Evolutionary conservation across 2,329 filamentous ascomycete genomes (phyloP).

Genomic region (Didymella glomerata): DNA sequence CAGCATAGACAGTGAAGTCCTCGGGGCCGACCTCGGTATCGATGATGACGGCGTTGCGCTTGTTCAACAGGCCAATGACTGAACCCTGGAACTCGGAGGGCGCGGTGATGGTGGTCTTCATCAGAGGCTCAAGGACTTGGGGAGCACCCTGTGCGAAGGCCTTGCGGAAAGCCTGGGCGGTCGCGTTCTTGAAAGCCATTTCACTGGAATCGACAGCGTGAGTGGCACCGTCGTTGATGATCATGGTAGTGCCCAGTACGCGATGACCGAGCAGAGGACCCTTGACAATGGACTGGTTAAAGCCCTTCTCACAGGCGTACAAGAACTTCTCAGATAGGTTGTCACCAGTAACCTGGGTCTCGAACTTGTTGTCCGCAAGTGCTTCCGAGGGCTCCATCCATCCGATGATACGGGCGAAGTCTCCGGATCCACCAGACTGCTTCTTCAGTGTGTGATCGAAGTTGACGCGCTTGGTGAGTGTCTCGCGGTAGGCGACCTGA

Average conservation of each 20-base stretch:
- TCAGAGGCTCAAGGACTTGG: slow-evolving; percentile 89
- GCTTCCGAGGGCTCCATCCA: slow-evolving; percentile 86
- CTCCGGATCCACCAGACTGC: slow-evolving; percentile 93
- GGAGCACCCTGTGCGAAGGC: slow-evolving; percentile 83
- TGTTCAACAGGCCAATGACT: slow-evolving; percentile 94
- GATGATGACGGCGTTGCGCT: slow-evolving; percentile 92
- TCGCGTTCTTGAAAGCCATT: slow-evolving; percentile 93
- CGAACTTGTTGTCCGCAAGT: slow-evolving; percentile 80
- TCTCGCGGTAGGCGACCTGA: slow-evolving; percentile 96
- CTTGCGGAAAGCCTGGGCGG: slow-evolving; percentile 96
- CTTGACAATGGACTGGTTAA: slow-evolving; percentile 81
- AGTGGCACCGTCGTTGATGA: slow-evolving; percentile 94
- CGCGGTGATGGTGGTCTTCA: slow-evolving; percentile 97
- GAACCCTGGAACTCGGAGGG: slow-evolving; percentile 98
- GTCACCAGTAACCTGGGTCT: slow-evolving; percentile 86
- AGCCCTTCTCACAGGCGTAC: slow-evolving; percentile 93
- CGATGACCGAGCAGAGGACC: slow-evolving; percentile 92
- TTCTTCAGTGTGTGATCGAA: slow-evolving; percentile 96
- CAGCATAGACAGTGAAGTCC: slow-evolving; percentile 90
- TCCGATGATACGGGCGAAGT: slow-evolving; percentile 91
- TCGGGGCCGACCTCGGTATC: slow-evolving; percentile 94
- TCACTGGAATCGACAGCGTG: slow-evolving; percentile 98
- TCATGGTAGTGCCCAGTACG: slow-evolving; percentile 88
- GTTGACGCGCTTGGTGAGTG: slow-evolving; percentile 77
- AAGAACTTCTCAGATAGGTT: slow-evolving; percentile 96